Evolutionary conservation across 164 flowering plant genomes (phyloP).

Genomic region (Vitis amurensis): DNA sequence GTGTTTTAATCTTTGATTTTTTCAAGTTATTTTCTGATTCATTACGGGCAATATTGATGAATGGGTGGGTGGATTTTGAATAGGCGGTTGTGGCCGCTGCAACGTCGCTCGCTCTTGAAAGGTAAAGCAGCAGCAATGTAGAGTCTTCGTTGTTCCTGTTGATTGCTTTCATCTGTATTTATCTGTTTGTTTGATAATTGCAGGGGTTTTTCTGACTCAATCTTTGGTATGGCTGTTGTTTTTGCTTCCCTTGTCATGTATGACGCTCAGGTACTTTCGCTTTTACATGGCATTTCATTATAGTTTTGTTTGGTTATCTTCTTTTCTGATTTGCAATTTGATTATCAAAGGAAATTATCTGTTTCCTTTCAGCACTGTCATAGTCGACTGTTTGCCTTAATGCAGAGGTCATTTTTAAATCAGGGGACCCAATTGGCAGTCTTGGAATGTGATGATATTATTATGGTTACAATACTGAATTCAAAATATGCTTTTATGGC

Average conservation of each 20-base stretch:
- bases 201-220: conserved; percentile 86
- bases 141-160: too few relatives aligned
- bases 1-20: not conserved
- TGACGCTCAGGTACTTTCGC: conserved; percentile 73
- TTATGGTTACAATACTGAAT: too few relatives aligned
- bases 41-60: too few relatives aligned
- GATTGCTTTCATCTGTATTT: not conserved
- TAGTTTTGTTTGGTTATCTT: too few relatives aligned
- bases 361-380: too few relatives aligned
- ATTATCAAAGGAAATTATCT: too few relatives aligned
- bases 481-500: too few relatives aligned
- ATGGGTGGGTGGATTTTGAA: not conserved
- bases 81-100: conserved; percentile 81
- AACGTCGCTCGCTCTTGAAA: conserved; percentile 70
- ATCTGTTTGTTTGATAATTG: conserved; percentile 3
- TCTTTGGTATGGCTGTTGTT: conserved; percentile 77
- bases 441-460: too few relatives aligned
- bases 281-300: not conserved
- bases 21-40: not conserved
- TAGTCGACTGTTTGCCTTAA: too few relatives aligned
- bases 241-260: conserved; percentile 85
- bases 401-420: too few relatives aligned
- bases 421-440: too few relatives aligned
- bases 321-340: too few relatives aligned
- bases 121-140: conserved; percentile 32